These are phyloP conservation scores for Angophora floribunda DNA, from an alignment of 345 rosid genomes.

Conservation along the genomic window DNA sequence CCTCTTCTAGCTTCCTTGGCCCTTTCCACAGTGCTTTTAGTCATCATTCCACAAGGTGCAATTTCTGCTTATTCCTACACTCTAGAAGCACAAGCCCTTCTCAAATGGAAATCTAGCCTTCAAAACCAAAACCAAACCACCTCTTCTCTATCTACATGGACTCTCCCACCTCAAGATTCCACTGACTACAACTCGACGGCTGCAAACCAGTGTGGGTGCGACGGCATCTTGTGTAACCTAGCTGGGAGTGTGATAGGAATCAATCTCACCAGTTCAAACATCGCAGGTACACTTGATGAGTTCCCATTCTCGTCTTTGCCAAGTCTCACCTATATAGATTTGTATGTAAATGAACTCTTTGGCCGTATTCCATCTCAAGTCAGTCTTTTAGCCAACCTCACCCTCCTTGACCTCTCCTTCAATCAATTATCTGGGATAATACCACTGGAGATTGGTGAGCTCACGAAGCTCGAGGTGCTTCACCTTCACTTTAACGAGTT, in stretches of 20 bases:
- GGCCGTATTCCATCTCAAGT: conserved; percentile 7
- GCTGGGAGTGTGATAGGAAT: not conserved
- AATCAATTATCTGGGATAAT: conserved; percentile 1
- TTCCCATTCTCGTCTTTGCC: conserved; percentile 12
- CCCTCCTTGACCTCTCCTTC: not conserved
- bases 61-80: not conserved
- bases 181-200: not conserved
- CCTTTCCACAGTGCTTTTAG: not conserved
- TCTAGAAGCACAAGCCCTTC: not conserved
- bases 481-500: not conserved
- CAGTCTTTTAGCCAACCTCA: conserved; percentile 3
- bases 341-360: conserved; percentile 1
- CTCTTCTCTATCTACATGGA: not conserved
- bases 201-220: not conserved
- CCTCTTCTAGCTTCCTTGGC: not conserved
- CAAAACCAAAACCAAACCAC: not conserved
- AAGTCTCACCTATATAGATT: conserved; percentile 7
- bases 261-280: conserved; percentile 2
- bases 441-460: conserved; percentile 4
- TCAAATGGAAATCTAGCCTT: not conserved
- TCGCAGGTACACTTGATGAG: conserved; percentile 7
- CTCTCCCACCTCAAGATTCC: not conserved
- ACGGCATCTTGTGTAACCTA: conserved; percentile 8
- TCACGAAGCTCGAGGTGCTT: not conserved
- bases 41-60: not conserved